A percentile compares a stretch with the other conserved stretches of the same genome.
Conservation (phyloP, 192 early-diverging fungal species). For the Chytriomyces sp. region DNA sequence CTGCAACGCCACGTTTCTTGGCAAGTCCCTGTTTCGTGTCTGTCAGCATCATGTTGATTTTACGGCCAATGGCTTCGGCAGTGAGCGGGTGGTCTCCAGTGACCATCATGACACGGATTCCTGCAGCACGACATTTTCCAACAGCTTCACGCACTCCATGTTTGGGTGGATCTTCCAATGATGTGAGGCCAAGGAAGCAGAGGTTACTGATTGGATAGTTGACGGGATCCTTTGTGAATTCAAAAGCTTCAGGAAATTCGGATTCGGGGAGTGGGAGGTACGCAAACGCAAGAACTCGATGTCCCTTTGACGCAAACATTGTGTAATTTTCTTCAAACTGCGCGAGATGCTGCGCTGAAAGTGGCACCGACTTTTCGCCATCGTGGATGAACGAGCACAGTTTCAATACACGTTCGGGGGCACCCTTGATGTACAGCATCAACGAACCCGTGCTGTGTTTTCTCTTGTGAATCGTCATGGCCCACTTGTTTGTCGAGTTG, state of each 20-base stretch:
- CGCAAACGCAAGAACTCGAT: conserved; percentile 90
- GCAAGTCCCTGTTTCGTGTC: conserved; percentile 86
- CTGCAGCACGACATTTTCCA: conserved; percentile 79
- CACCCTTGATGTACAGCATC: conserved; percentile 84
- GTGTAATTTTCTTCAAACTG: conserved; percentile 71
- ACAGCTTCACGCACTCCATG: conserved; percentile 92
- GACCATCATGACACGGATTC: conserved; percentile 95
- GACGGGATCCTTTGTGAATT: conserved; percentile 74
- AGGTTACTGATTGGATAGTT: conserved; percentile 65
- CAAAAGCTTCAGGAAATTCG: conserved; percentile 72
- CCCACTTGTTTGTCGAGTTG: conserved; percentile 90
- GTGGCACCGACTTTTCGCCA: conserved; percentile 55
- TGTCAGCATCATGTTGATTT: conserved; percentile 84
- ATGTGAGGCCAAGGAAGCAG: conserved; percentile 82
- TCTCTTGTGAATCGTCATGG: conserved; percentile 83
- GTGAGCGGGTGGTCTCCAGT: conserved; percentile 96
- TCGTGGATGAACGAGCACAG: conserved; percentile 74
- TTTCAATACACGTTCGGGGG: conserved; percentile 83
- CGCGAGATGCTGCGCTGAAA: conserved; percentile 62
- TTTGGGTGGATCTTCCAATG: conserved; percentile 94
- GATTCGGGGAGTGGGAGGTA: conserved; percentile 68
- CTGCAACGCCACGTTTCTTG: conserved; percentile 61
- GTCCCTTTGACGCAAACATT: conserved; percentile 81
- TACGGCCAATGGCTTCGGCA: conserved; percentile 87
- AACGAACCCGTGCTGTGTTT: conserved; percentile 67